Evolutionary conservation across 768 basidiomycete species (phyloP).

Genomic region (Gelatoporia subvermispora): DNA sequence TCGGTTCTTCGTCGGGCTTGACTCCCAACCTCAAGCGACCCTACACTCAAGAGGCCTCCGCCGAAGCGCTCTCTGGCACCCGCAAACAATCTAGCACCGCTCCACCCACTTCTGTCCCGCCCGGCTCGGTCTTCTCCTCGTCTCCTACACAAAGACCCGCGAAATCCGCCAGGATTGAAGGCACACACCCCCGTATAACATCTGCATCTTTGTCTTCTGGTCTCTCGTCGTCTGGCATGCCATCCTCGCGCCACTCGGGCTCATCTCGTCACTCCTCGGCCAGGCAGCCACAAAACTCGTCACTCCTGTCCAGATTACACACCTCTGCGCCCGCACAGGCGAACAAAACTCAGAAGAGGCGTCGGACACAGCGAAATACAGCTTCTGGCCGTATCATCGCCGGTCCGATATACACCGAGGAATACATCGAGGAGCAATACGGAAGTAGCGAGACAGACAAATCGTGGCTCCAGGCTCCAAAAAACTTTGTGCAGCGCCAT

Average conservation of each 20-base stretch:
- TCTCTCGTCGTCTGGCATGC: constrained; percentile 4
- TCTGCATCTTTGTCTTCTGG: constrained; percentile 1
- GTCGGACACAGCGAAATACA: constrained; percentile 2
- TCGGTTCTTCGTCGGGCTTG: constrained; percentile 15
- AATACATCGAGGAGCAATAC: constrained; percentile 26
- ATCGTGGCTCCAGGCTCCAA: constrained; percentile 40
- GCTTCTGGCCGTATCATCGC: constrained; percentile 8
- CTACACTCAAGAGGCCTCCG: constrained; percentile 29
- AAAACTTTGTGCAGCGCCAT: constrained; percentile 44
- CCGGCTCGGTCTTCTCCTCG: constrained; percentile 6
- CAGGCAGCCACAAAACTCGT: constrained; percentile 3
- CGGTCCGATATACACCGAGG: constrained; percentile 34
- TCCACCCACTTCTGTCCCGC: constrained; percentile 5
- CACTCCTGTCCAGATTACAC: constrained; percentile 12
- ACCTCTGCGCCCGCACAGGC: constrained; percentile 1
- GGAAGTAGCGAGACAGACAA: constrained; percentile 23
- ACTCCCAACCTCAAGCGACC: constrained; percentile 41
- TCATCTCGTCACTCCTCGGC: constrained; percentile 5
- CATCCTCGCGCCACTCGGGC: neutral
- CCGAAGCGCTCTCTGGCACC: neutral
- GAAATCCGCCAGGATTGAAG: constrained; percentile 16
- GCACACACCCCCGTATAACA: neutral
- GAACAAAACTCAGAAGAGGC: constrained; percentile 5
- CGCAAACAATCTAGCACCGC: constrained; percentile 7
- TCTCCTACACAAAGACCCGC: constrained; percentile 10